Evolutionary conservation across 2,329 filamentous ascomycete species (phyloP).

Genomic region (Sporothrix brasiliensis): DNA sequence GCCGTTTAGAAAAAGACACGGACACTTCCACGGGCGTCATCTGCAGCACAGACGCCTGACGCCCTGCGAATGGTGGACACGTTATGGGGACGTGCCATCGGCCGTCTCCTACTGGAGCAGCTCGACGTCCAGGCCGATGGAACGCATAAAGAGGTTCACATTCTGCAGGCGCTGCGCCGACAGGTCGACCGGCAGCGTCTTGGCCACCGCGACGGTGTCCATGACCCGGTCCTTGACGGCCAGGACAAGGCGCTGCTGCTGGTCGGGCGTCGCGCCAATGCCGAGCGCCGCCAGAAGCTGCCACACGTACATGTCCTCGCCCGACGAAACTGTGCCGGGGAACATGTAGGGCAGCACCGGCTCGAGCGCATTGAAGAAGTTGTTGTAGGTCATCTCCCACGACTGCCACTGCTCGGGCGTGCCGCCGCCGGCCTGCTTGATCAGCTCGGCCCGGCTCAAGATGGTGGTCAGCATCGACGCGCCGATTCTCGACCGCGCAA

Average conservation of each 20-base stretch:
- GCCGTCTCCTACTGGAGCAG: conserved; percentile 49
- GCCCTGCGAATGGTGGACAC: not conserved
- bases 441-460: conserved; percentile 87
- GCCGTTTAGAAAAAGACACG: conserved; percentile 35
- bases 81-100: not conserved
- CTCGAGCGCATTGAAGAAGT: conserved; percentile 84
- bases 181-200: conserved; percentile 86
- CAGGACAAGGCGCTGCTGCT: conserved; percentile 91
- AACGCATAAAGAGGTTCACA: conserved; percentile 97
- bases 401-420: conserved; percentile 75
- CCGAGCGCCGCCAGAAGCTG: conserved; percentile 95
- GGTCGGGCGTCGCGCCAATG: conserved; percentile 87
- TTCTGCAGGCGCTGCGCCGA: conserved; percentile 80
- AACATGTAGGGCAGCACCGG: conserved; percentile 83
- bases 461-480: conserved; percentile 91
- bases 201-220: conserved; percentile 86
- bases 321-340: conserved; percentile 84
- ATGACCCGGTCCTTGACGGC: conserved; percentile 98
- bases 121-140: conserved; percentile 97
- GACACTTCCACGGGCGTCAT: conserved; percentile 26
- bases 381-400: conserved; percentile 82
- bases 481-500: conserved; percentile 84
- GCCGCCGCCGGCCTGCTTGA: conserved; percentile 77
- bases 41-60: not conserved
- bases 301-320: conserved; percentile 96